Percentiles rank a stretch among this genome's conserved stretches.
phyloP scores from a whole-genome alignment of 805 yeast genomes.

The Pichia gijzeniarum region DNA sequence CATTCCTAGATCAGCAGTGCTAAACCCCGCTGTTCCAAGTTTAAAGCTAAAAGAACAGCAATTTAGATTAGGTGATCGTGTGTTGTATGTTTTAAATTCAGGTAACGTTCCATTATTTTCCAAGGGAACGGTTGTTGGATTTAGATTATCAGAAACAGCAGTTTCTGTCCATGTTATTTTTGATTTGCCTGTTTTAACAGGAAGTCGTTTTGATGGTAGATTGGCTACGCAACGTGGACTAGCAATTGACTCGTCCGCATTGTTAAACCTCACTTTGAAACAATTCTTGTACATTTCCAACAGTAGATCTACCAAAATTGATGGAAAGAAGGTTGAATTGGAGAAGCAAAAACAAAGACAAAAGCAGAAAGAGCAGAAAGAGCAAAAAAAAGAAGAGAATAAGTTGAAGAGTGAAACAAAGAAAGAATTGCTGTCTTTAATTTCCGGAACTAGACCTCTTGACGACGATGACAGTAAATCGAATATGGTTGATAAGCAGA shows the following conservation, averaged over 20 bases:
- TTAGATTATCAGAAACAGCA: constrained; percentile 50
- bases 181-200: constrained; percentile 78
- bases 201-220: constrained; percentile 75
- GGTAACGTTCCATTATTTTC: constrained; percentile 87
- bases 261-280: constrained; percentile 67
- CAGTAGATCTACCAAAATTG: constrained; percentile 17
- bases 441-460: constrained; percentile 30
- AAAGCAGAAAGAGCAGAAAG: constrained; percentile 3
- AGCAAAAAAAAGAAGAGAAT: constrained; percentile 2
- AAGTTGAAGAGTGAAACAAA: constrained; percentile 9
- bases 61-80: constrained; percentile 85
- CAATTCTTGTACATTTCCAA: constrained; percentile 72
- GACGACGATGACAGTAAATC: too few species aligned
- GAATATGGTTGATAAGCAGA: neutral
- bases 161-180: constrained; percentile 71
- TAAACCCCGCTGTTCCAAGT: constrained; percentile 68
- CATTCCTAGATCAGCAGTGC: constrained; percentile 78
- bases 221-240: constrained; percentile 75
- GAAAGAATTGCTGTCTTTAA: constrained; percentile 37
- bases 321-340: constrained; percentile 14
- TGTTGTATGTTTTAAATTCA: constrained; percentile 72
- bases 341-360: constrained; percentile 5
- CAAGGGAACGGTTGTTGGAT: constrained; percentile 83
- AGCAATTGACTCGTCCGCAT: constrained; percentile 71
- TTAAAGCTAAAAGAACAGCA: constrained; percentile 66